phyloP scores from a whole-genome alignment of 805 yeast species.

The Cyberlindnera mycetangii region DNA sequence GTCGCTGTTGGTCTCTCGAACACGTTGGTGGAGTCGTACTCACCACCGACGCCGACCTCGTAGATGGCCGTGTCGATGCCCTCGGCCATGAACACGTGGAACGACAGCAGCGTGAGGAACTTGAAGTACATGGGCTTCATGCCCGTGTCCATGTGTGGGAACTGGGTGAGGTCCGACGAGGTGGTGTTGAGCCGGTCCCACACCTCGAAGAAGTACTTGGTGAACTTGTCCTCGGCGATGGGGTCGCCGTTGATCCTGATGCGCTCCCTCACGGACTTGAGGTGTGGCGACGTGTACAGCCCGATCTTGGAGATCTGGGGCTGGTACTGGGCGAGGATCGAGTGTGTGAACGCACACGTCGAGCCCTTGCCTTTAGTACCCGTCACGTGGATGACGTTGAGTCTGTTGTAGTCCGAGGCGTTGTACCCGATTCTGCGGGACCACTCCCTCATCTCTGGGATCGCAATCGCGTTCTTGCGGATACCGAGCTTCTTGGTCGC shows the following conservation, averaged over 20 bases:
- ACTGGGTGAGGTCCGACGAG: constrained; percentile 48
- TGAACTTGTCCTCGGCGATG: constrained; percentile 72
- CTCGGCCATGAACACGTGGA: constrained; percentile 85
- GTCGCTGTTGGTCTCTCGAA: constrained; percentile 76
- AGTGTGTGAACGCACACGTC: constrained; percentile 89
- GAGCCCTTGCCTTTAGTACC: constrained; percentile 99
- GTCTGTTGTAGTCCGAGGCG: constrained; percentile 62
- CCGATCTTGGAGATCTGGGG: constrained; percentile 63
- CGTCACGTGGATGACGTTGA: constrained; percentile 87
- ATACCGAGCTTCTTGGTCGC: constrained; percentile 69
- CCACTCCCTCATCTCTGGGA: constrained; percentile 87
- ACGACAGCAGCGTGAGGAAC: constrained; percentile 82
- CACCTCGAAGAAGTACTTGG: constrained; percentile 89
- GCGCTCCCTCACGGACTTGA: constrained; percentile 89
- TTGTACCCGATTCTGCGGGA: constrained; percentile 63
- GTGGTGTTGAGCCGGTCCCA: constrained; percentile 77
- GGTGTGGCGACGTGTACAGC: constrained; percentile 93
- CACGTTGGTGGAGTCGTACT: constrained; percentile 92
- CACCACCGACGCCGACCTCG: constrained; percentile 99
- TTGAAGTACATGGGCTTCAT: constrained; percentile 92
- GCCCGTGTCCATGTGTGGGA: constrained; percentile 72
- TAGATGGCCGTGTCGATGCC: constrained; percentile 91
- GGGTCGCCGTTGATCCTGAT: constrained; percentile 86
- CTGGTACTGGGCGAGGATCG: constrained; percentile 66
- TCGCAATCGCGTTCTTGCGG: constrained; percentile 60